Evolutionary conservation across 768 basidiomycete genomes (phyloP), one percentile per base, ranked within the genome.

Genomic region (Austroboletus eburneus): DNA sequence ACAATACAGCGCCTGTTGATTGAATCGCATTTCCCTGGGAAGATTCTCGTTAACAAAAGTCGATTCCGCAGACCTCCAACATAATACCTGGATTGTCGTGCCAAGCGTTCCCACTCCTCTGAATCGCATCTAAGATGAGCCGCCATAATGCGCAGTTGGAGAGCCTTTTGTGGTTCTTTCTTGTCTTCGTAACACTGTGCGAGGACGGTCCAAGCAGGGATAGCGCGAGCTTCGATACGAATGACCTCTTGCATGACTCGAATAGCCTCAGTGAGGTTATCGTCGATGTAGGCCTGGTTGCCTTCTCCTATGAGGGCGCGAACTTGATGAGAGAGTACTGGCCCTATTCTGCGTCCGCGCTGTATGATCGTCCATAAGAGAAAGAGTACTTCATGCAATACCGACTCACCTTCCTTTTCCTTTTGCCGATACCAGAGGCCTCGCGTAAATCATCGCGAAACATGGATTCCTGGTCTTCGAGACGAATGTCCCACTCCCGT

Each of bases 1-100:
- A 61, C 95, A 98, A 60, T 97, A 97, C 29, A 96, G 63, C 3
- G 91, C 90, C 65, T 97, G 92, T 48, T 92, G 87, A 37, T 80
- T 76, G 49, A 81, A 82, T 2, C 86, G 87, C 21, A 82, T 62
- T 13, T 81, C 80, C 53, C 91, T 64, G 38, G 24, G 22, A 7
- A 13, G 89, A 9, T 76, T 56, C 81, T 85, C 33, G 95, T 72
- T 12, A 69, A 16, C 78, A 74, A 0, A 35, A 4, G 3, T 86
- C 81, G 80, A 81, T 61, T 18, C 29, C 25, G 32, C 16, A 24
- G 27, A 24, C 20, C 24, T 83, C 50, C 0, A n/a, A n/a, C n/a
- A 52, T 50, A 6, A 13, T 53, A 91, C 91, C 76, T 80, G 5
- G 86, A 91, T 57, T 88, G 77, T 38, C 71, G 69, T 0, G 86